Evolutionary conservation across 2,329 filamentous ascomycete species (phyloP).

Genomic region (Fusarium pseudocircinatum): DNA sequence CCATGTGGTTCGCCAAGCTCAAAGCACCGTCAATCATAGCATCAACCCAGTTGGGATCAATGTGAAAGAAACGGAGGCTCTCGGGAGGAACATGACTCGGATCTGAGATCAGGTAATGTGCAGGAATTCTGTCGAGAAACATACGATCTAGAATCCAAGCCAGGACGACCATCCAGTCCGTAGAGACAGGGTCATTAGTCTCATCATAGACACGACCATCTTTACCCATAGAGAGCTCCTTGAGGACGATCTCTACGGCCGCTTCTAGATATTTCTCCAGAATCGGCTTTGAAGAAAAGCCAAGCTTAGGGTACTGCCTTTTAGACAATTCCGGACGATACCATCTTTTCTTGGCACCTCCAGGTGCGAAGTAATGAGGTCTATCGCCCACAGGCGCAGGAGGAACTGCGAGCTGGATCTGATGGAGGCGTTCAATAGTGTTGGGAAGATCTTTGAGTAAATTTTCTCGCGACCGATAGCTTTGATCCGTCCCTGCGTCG

Average conservation of each 20-base stretch:
- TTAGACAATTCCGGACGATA: not conserved
- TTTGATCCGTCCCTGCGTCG: accelerated
- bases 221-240: not conserved
- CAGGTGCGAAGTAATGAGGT: not conserved
- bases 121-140: not conserved
- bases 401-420: not conserved
- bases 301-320: not conserved
- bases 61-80: not conserved
- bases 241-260: not conserved
- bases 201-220: not conserved
- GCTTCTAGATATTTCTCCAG: not conserved
- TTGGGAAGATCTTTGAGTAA: not conserved
- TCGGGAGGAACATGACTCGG: not conserved
- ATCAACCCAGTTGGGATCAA: not conserved
- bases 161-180: not conserved
- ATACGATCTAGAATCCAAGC: not conserved
- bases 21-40: not conserved
- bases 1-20: not conserved
- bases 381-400: not conserved
- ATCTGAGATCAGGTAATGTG: not conserved
- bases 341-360: not conserved
- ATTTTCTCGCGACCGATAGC: not conserved
- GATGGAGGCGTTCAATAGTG: not conserved
- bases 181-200: not conserved
- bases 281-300: not conserved